Evolutionary conservation across 1,284 basidiomycete species (phyloP).

Genomic region (Melanopsichium pennsylvanicum): DNA sequence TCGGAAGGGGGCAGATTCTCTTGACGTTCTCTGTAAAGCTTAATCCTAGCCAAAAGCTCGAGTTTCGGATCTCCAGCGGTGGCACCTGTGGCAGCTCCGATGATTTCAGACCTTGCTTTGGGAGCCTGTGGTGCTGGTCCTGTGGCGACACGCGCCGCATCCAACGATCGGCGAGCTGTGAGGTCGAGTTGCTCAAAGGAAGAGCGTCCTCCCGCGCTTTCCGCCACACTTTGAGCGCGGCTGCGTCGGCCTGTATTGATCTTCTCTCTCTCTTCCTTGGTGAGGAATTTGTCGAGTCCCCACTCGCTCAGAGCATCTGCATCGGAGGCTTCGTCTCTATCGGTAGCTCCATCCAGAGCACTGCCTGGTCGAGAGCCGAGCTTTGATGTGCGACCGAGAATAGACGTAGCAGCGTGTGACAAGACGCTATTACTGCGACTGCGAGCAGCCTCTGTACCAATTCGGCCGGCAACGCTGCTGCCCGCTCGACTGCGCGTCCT

Average conservation of each 20-base stretch:
- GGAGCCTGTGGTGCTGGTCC: not conserved
- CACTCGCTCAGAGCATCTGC: slow-evolving; percentile 47
- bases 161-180: slow-evolving; percentile 12
- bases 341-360: slow-evolving; percentile 5
- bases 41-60: slow-evolving; percentile 55
- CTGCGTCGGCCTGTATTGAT: slow-evolving; percentile 35
- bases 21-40: slow-evolving; percentile 57
- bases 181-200: slow-evolving; percentile 17
- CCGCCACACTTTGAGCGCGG: slow-evolving; percentile 39
- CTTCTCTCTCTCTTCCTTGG: slow-evolving; percentile 42
- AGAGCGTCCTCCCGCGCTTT: slow-evolving; percentile 8
- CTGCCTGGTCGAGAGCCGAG: slow-evolving; percentile 24
- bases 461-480: slow-evolving; percentile 31
- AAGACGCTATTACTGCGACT: slow-evolving; percentile 35
- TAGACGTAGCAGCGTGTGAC: slow-evolving; percentile 26
- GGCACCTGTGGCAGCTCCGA: slow-evolving; percentile 1
- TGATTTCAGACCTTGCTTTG: slow-evolving; percentile 36
- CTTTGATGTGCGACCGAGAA: slow-evolving; percentile 32
- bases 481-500: slow-evolving; percentile 35
- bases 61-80: slow-evolving; percentile 18
- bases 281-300: slow-evolving; percentile 60
- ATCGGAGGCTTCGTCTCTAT: slow-evolving; percentile 10
- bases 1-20: slow-evolving; percentile 53
- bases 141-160: slow-evolving; percentile 6
- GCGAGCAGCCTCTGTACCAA: slow-evolving; percentile 6